Evolutionary conservation across 1,284 basidiomycete species (phyloP).

Genomic region (Rhodotorula sp.): DNA sequence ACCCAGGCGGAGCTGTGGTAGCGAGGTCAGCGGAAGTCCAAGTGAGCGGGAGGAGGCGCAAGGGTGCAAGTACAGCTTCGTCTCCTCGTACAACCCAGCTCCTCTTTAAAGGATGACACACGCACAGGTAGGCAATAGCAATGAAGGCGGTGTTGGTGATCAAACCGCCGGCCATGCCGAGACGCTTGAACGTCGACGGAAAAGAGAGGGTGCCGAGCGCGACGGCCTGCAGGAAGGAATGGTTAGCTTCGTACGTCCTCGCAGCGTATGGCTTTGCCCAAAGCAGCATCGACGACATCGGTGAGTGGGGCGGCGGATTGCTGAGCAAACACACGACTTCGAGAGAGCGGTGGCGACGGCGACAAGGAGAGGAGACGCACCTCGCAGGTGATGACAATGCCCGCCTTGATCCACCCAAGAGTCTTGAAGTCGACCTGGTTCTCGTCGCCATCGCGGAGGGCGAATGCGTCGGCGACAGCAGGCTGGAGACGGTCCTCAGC

Average conservation of each 20-base stretch:
- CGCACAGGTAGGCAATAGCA: neutral
- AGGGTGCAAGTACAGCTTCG: too few species aligned
- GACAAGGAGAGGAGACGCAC: neutral
- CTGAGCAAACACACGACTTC: neutral
- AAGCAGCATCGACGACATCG: neutral
- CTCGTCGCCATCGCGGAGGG: constrained; percentile 12
- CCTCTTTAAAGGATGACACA: neutral
- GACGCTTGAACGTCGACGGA: constrained; percentile 9
- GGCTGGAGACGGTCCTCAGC: neutral
- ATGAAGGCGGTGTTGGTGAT: constrained; percentile 18
- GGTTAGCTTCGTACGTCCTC: neutral
- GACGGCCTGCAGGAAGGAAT: constrained; percentile 1
- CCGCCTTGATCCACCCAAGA: constrained; percentile 18
- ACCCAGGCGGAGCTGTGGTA: neutral
- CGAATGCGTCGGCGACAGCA: constrained; percentile 20
- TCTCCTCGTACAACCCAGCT: too few species aligned
- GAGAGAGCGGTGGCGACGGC: neutral
- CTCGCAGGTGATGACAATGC: constrained; percentile 18
- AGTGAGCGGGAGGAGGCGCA: too few species aligned
- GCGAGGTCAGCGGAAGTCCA: neutral
- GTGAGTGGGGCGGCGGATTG: too few species aligned
- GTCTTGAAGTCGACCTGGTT: constrained; percentile 7
- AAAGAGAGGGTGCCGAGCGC: constrained; percentile 21
- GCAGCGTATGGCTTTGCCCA: too few species aligned
- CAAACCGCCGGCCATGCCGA: constrained; percentile 13